These are phyloP conservation scores for Phytophthora crassamura DNA, from an alignment of 352 stramenopile genomes.

Conservation along the genomic window DNA sequence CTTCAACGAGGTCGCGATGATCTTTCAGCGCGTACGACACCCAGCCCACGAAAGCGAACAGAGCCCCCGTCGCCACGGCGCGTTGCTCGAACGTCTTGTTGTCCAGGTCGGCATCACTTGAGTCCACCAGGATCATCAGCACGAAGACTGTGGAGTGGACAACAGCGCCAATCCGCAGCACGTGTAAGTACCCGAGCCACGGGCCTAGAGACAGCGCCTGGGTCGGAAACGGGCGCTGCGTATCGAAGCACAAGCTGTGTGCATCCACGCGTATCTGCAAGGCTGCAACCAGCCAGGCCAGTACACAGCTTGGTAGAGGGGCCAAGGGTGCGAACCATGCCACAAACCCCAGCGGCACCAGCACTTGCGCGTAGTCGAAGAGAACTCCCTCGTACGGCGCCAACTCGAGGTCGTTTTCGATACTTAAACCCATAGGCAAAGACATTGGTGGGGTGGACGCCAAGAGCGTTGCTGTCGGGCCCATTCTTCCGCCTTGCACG, in stretches of 20 bases:
- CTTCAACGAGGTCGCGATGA: constrained; percentile 40
- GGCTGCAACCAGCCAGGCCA: constrained; percentile 59
- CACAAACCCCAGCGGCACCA: constrained; percentile 67
- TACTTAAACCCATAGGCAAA: constrained; percentile 1
- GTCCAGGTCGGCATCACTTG: constrained; percentile 26
- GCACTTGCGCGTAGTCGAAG: constrained; percentile 78
- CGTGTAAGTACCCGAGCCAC: constrained; percentile 64
- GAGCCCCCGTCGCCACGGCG: constrained; percentile 16
- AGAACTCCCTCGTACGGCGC: constrained; percentile 72
- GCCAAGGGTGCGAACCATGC: constrained; percentile 68
- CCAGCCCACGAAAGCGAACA: constrained; percentile 49
- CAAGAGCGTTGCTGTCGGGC: constrained; percentile 12
- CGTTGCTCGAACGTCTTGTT: constrained; percentile 32
- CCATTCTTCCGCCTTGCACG: constrained; percentile 1
- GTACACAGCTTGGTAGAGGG: constrained; percentile 39
- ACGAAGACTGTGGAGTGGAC: constrained; percentile 58
- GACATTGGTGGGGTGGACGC: constrained; percentile 2
- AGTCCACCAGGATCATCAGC: constrained; percentile 26
- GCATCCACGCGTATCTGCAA: constrained; percentile 74
- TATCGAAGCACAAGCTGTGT: constrained; percentile 64
- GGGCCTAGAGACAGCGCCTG: constrained; percentile 60
- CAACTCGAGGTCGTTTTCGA: constrained; percentile 54
- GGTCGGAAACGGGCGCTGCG: constrained; percentile 68
- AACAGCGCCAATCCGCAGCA: constrained; percentile 56
- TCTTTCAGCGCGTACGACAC: constrained; percentile 47